Percentiles rank a stretch among this genome's conserved stretches.
Evolutionary conservation across 164 flowering plant species (phyloP).

Genomic region (Hamamelis virginiana): DNA sequence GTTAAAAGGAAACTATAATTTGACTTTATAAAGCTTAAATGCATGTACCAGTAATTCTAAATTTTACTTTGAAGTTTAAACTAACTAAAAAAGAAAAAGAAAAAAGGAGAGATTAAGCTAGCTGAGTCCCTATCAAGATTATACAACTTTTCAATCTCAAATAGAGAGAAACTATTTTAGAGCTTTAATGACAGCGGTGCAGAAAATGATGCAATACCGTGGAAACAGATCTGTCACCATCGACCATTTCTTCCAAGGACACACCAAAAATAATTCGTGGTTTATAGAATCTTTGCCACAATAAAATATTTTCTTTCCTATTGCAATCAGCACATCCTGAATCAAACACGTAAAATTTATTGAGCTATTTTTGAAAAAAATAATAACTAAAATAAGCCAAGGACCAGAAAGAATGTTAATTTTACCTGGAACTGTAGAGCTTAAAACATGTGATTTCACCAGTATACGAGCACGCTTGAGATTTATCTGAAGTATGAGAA

Average conservation of each 20-base stretch:
- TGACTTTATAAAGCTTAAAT: neutral
- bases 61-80: too few species aligned
- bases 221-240: slow-evolving; percentile 39
- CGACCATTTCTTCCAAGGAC: slow-evolving; percentile 64
- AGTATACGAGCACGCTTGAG: slow-evolving; percentile 88
- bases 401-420: neutral
- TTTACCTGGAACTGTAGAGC: slow-evolving; percentile 66
- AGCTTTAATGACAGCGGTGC: neutral
- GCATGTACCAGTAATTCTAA: neutral
- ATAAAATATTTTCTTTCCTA: slow-evolving; percentile 64
- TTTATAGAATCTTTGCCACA: slow-evolving; percentile 67
- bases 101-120: too few species aligned
- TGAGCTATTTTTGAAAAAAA: neutral
- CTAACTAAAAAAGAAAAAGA: too few species aligned
- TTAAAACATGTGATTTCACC: slow-evolving; percentile 59
- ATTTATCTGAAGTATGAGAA: slow-evolving; percentile 61
- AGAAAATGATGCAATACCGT: slow-evolving; percentile 38
- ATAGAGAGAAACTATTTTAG: neutral
- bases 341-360: slow-evolving; percentile 12
- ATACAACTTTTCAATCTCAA: too few species aligned
- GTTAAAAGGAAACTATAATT: neutral
- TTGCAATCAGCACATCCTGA: slow-evolving; percentile 81
- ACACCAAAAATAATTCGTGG: slow-evolving; percentile 76
- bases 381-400: neutral
- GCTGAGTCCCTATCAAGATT: too few species aligned